Evolutionary conservation across 176 grass and related monocot genomes (phyloP), one percentile per base, ranked within the genome.

Genomic region (Chloris gayana): DNA sequence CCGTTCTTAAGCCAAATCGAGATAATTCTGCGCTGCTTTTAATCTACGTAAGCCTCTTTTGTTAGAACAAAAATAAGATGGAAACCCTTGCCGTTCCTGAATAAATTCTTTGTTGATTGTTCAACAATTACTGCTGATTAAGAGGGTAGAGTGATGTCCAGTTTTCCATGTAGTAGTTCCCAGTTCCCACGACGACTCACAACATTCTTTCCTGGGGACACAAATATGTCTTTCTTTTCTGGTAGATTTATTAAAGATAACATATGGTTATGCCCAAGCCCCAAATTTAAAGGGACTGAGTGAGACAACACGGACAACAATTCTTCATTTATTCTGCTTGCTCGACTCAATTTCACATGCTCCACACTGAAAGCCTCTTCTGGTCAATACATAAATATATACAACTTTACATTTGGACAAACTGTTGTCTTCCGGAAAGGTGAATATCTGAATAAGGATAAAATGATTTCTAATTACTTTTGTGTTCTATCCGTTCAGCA

Each of bases 401-500:
- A 11, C 22, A 24, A 57, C 54, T 24, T 7, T 22, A 6, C 51
- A 22, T 22, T 54, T 54, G 19, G 51, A 54, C 19, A 22, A 54
- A 21, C 1, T 57, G 9, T 3, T 12, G 22, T 25, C 54, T 24
- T 57, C 54, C 54, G 25, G 10, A 54, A 7, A 54, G 21, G 21
- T 6, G 18, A 54, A 57, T 29, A 29, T 29, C 58, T 29, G 25
- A 24, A 4, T 61, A 61, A 61, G 58, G 4, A 29, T 29, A 29
- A 12, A 6, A 14, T 1, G 3, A 67, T 42, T 66, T 3, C 35
- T 83, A 30, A 56, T 27, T 0, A 77, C 3, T 37, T 29, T 9
- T 71, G 9, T 14, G 1, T 21, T 49, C 3, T 79, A 24, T 24
- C 79, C 72, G 46, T 90, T 65, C 83, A 92, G 95, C 74, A 89